phyloP scores from a whole-genome alignment of 1,284 basidiomycete species.

The Puccinia brachypodii region DNA sequence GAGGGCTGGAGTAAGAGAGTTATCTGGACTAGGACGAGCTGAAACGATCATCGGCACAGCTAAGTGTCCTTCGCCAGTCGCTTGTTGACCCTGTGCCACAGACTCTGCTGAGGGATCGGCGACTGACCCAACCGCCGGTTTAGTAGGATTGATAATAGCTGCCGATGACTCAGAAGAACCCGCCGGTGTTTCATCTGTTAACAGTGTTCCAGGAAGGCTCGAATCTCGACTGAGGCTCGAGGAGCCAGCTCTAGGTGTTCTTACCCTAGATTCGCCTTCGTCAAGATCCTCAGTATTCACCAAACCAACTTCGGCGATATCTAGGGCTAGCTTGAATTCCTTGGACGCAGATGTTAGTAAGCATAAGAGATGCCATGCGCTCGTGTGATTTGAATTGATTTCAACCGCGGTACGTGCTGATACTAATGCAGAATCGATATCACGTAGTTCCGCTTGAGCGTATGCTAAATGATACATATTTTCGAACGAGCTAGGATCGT shows the following conservation, averaged over 20 bases:
- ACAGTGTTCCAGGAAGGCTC: not conserved
- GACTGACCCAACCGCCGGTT: not conserved
- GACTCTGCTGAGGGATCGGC: not conserved
- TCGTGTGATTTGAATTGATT: constrained; percentile 68
- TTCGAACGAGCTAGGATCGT: constrained; percentile 64
- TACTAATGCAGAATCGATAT: constrained; percentile 69
- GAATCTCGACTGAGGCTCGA: constrained; percentile 20
- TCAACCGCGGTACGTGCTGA: constrained; percentile 71
- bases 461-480: constrained; percentile 78
- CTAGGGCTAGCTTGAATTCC: constrained; percentile 75
- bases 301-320: constrained; percentile 72
- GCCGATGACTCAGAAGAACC: not conserved
- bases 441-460: constrained; percentile 70
- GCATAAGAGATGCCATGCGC: constrained; percentile 89
- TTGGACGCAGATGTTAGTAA: constrained; percentile 75
- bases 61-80: constrained; percentile 4
- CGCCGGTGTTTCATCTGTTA: constrained; percentile 3
- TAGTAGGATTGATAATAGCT: not conserved
- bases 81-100: not conserved
- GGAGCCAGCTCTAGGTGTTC: constrained; percentile 33
- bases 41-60: not conserved
- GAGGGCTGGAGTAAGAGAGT: not conserved
- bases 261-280: constrained; percentile 55
- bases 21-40: not conserved
- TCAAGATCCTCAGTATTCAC: constrained; percentile 61